These are phyloP conservation scores for Ascocoryne sarcoides DNA, from an alignment of 2,329 filamentous ascomycete species.

Conservation along the genomic window DNA sequence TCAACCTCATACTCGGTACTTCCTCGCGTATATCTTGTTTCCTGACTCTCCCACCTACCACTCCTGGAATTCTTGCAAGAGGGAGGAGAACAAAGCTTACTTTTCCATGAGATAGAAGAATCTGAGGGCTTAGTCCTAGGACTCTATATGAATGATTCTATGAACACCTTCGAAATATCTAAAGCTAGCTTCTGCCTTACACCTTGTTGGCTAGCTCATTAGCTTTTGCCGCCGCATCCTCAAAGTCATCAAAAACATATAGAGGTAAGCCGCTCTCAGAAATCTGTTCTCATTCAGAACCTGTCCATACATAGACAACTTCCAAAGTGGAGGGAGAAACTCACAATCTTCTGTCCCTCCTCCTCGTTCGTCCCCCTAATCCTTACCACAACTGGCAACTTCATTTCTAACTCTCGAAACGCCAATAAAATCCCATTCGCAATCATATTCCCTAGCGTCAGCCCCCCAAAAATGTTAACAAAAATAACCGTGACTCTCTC, in stretches of 20 bases:
- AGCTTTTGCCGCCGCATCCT: conserved; percentile 60
- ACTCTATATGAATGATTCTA: too few species aligned
- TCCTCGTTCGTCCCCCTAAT: conserved; percentile 68
- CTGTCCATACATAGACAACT: too few species aligned
- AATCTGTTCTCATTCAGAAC: conserved; percentile 37
- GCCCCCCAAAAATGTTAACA: conserved; percentile 62
- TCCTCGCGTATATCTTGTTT: too few species aligned
- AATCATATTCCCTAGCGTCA: conserved; percentile 65
- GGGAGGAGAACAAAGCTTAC: too few species aligned
- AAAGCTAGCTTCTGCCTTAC: neutral
- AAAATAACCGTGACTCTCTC: conserved; percentile 62
- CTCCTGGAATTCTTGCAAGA: too few species aligned
- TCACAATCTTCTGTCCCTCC: conserved; percentile 55
- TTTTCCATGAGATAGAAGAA: too few species aligned
- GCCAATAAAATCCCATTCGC: conserved; percentile 65
- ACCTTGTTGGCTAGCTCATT: conserved; percentile 43
- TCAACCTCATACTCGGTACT: too few species aligned
- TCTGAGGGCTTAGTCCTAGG: too few species aligned
- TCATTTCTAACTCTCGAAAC: conserved; percentile 57
- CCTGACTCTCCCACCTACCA: too few species aligned
- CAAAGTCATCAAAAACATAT: conserved; percentile 66
- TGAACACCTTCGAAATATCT: too few species aligned
- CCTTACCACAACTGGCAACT: conserved; percentile 68
- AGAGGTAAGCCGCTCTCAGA: conserved; percentile 57
- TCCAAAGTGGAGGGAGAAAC: conserved; percentile 13